Evolutionary conservation across 768 basidiomycete species (phyloP), one percentile per base, ranked within the genome.

Genomic region (Dentipellis sp.): DNA sequence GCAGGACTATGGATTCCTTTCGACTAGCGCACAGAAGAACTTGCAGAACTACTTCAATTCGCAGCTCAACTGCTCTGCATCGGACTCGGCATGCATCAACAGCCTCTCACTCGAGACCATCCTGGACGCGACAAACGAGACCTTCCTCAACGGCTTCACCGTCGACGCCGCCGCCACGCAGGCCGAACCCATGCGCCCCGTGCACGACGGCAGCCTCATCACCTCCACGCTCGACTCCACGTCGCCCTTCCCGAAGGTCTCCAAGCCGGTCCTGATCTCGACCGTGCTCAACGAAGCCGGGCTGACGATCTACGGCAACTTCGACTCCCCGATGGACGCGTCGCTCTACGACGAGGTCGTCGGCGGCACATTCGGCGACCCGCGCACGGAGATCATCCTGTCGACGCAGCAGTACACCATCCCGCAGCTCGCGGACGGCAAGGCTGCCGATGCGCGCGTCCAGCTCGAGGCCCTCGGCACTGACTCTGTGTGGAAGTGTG

Each of bases 221-320:
- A 84, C 81, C 2, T 76, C 78, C 38, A 79, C 86, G 10, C 74
- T 89, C 17, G 84, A 85, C 67, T 78, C 77, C 14, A 78, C 80
- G 0, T 72, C 75, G 4, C 63, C 80, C 4, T 87, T 85, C 70
- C 84, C 86, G 2, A 60, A 73, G 7, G 74, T 80, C 47, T 74
- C 68, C 55, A 88, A 92, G 66, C 78, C 85, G 3, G 61, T 94
- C 52, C 69, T 95, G 29, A 68, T 93, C 51, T 82, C 90, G 6
- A 87, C 80, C 14, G 84, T 87, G 12, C 68, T 70, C 45, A 74
- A 92, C 64, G 93, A 95, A 63, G 90, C 84, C 0, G 88, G 78
- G 2, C 68, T 71, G n/a, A 72, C 80, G 29, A 83, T 89, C 61
- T 83, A 80, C 64, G 58, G 65, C 34, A 61, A 56, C 47, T 77